A percentile compares a stretch with the other conserved stretches of the same genome.
Evolutionary conservation across 306 rosid genomes (phyloP).

Genomic region (Rubus idaeus): DNA sequence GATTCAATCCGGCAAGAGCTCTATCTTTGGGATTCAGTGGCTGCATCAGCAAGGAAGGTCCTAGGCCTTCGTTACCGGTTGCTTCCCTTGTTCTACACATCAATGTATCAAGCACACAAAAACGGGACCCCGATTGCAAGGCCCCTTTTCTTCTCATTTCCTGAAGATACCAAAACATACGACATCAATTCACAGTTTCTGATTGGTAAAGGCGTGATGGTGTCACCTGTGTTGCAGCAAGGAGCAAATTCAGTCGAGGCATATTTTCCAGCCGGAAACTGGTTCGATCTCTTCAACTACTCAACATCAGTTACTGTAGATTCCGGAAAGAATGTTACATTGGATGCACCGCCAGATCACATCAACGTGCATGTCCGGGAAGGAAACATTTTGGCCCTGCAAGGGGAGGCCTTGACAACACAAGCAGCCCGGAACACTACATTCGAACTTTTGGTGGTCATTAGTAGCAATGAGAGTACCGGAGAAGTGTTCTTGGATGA

Average conservation of each 20-base stretch:
- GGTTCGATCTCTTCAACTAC: constrained; percentile 82
- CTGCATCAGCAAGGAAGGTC: constrained; percentile 74
- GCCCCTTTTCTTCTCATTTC: constrained; percentile 92
- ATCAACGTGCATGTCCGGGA: constrained; percentile 71
- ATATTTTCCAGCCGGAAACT: constrained; percentile 77
- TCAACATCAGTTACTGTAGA: constrained; percentile 48
- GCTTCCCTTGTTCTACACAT: constrained; percentile 82
- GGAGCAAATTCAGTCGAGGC: constrained; percentile 62
- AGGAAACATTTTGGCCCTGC: constrained; percentile 70
- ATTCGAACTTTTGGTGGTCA: constrained; percentile 61
- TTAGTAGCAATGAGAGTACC: constrained; percentile 37
- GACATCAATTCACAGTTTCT: constrained; percentile 73
- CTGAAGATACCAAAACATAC: constrained; percentile 60
- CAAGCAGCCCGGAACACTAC: constrained; percentile 50
- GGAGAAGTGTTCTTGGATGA: constrained; percentile 83
- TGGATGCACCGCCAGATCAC: constrained; percentile 71
- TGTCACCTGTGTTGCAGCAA: constrained; percentile 66
- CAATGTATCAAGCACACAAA: constrained; percentile 68
- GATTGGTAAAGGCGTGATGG: constrained; percentile 66
- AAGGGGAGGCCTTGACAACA: constrained; percentile 67
- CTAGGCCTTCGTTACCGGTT: constrained; percentile 77
- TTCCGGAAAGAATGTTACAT: constrained; percentile 50
- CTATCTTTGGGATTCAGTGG: constrained; percentile 85
- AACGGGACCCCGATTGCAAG: constrained; percentile 80
- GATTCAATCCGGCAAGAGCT: constrained; percentile 62